Base-by-base conservation (phyloP, 208 protist genomes). In the Wallacemonas sp. region DNA sequence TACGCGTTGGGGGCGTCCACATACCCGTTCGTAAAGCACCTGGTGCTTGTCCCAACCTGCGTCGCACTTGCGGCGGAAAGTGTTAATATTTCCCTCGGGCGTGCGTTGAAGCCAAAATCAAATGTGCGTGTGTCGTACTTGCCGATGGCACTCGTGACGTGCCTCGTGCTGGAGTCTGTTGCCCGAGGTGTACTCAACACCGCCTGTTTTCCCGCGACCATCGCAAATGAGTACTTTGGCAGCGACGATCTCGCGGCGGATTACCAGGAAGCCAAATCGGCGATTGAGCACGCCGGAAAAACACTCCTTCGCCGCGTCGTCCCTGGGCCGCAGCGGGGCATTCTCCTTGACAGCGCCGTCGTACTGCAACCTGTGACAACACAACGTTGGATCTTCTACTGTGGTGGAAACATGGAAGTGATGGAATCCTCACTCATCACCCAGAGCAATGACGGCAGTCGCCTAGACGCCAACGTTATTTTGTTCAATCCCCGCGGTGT, bases 361-460 rank as follows among this genome's bases (percentile, higher is more conserved):
- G 68, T 92, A 10, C 55, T 64, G 42, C 74, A 60, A 42, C 55
- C 63, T 12, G 54, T 78, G 36, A 34, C 55, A 10, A 83, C 81
- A 5, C 32, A 63, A 29, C 69, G 73, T 2, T 94, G 89, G 86
- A 45, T 93, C 2, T 17, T 93, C 13, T 95, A 95, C 72, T 72
- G 87, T 57, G 85, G 87, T 15, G 89, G 89, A 22, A 95, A 95
- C 61, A 83, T 76, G 0, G 84, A 95, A 69, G 75, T 93, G 22
- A 63, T 92, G 50, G 84, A 95, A 63, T 69, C 78, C 52, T 79
- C 50, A 12, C 34, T 77, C 19, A 63, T 41, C 10, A 75, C 84
- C 3, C 62, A 81, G 12, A 58, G 61, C 33, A 32, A 61, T 26
- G 42, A 84, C 37, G 74, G 42, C 0, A 67, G 85, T 13, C 33